A percentile compares a stretch with the other conserved stretches of the same genome.
Conservation (phyloP, 441 rosid species). For the Erodium moschatum region DNA sequence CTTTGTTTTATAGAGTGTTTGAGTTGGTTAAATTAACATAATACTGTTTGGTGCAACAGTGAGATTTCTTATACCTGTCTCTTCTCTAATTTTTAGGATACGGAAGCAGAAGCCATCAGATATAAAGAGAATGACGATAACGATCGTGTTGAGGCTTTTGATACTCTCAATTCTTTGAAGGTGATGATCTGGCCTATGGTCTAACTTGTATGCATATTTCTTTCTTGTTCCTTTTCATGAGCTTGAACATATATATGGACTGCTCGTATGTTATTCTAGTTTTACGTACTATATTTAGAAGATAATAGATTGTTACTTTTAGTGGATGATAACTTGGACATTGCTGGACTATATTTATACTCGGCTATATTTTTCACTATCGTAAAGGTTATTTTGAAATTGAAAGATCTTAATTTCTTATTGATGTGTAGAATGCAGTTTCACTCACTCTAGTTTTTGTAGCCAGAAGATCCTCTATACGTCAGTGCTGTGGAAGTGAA, state of each 20-base stretch:
- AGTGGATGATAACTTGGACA: neutral
- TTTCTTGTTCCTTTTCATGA: neutral
- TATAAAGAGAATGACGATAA: conserved; percentile 38
- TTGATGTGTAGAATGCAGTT: conserved; percentile 6
- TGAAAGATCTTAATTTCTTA: neutral
- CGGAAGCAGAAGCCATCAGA: conserved; percentile 44
- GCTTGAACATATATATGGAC: neutral
- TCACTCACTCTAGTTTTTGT: conserved; percentile 23
- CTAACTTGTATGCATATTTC: conserved; percentile 12
- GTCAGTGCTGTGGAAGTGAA: conserved; percentile 50
- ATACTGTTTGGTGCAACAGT: conserved; percentile 11
- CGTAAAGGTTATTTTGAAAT: neutral
- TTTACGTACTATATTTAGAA: neutral
- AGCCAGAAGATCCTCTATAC: conserved; percentile 59
- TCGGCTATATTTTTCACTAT: neutral
- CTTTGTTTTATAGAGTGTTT: no score
- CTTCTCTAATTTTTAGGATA: conserved; percentile 45
- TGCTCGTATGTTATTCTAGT: neutral
- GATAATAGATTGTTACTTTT: neutral
- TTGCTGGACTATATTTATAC: neutral
- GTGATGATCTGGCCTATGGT: conserved; percentile 26
- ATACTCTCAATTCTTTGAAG: conserved; percentile 51
- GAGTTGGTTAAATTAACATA: neutral
- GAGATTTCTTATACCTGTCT: conserved; percentile 11
- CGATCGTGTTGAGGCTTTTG: conserved; percentile 44